Evolutionary conservation across 2,329 filamentous ascomycete species (phyloP).

Genomic region (Fusarium newnesense): DNA sequence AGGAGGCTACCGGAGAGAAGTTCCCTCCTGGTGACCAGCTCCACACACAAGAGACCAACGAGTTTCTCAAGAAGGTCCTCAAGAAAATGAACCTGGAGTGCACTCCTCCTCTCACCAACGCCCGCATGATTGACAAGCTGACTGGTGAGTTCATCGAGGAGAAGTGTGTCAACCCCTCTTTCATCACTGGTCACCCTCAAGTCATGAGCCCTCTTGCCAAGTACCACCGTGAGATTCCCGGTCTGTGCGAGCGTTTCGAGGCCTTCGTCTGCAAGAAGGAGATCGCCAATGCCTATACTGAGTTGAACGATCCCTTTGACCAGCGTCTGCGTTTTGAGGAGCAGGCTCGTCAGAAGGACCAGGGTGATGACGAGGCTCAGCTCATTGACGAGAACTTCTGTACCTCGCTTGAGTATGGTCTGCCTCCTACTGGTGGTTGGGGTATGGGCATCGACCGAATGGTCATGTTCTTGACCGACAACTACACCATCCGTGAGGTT

Average conservation of each 20-base stretch:
- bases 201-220: conserved; percentile 93
- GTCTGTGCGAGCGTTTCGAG: conserved; percentile 96
- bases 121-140: conserved; percentile 95
- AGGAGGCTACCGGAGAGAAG: conserved; percentile 89
- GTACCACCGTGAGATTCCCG: conserved; percentile 83
- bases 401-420: conserved; percentile 85
- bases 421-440: conserved; percentile 96
- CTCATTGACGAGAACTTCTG: conserved; percentile 96
- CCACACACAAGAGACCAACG: conserved; percentile 88
- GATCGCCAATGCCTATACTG: conserved; percentile 95
- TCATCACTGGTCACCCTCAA: conserved; percentile 72
- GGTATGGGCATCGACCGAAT: conserved; percentile 95
- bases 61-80: conserved; percentile 85
- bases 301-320: conserved; percentile 93
- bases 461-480: conserved; percentile 95
- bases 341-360: conserved; percentile 94
- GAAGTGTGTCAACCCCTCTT: conserved; percentile 87
- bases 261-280: conserved; percentile 84
- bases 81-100: conserved; percentile 94
- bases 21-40: conserved; percentile 91
- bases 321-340: conserved; percentile 88
- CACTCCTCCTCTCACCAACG: conserved; percentile 88
- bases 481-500: conserved; percentile 95
- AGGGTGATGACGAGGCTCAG: conserved; percentile 97
- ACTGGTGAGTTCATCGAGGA: conserved; percentile 95